Percentiles rank a stretch among this genome's conserved stretches.
phyloP scores from a whole-genome alignment of 345 rosid genomes.

The Lepidium didymum region DNA sequence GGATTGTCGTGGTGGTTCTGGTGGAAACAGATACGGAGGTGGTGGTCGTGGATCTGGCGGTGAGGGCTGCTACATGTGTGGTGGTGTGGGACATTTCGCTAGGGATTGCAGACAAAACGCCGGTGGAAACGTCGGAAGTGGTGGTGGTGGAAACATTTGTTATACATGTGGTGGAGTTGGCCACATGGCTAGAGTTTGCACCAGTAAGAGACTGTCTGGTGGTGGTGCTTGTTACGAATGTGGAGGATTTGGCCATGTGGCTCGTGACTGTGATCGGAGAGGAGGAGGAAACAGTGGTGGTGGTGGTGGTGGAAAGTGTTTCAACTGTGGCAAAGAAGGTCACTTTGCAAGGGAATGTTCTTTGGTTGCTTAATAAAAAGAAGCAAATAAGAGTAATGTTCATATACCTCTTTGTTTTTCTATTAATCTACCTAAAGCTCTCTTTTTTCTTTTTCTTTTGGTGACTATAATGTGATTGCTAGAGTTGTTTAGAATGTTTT shows the following conservation, averaged over 20 bases:
- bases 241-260: conserved; percentile 31
- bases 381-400: conserved; percentile 24
- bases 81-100: conserved; percentile 41
- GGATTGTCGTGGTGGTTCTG: conserved; percentile 28
- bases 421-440: neutral
- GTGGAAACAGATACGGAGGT: conserved; percentile 23
- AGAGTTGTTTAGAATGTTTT: neutral
- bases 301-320: conserved; percentile 28
- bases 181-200: conserved; percentile 37
- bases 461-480: conserved; percentile 11
- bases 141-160: conserved; percentile 27
- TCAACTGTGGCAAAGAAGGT: conserved; percentile 40
- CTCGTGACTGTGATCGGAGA: conserved; percentile 35
- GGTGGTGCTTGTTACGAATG: conserved; percentile 32
- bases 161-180: conserved; percentile 32
- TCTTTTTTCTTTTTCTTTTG: neutral
- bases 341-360: conserved; percentile 53
- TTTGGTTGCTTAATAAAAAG: conserved; percentile 12
- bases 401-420: conserved; percentile 8
- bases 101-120: conserved; percentile 37
- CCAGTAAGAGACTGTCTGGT: conserved; percentile 17
- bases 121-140: conserved; percentile 23
- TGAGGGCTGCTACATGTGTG: conserved; percentile 41
- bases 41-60: conserved; percentile 33
- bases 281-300: conserved; percentile 6